Base-by-base conservation (phyloP, 768 basidiomycete species). In the Pleurotus pulmonarius region DNA sequence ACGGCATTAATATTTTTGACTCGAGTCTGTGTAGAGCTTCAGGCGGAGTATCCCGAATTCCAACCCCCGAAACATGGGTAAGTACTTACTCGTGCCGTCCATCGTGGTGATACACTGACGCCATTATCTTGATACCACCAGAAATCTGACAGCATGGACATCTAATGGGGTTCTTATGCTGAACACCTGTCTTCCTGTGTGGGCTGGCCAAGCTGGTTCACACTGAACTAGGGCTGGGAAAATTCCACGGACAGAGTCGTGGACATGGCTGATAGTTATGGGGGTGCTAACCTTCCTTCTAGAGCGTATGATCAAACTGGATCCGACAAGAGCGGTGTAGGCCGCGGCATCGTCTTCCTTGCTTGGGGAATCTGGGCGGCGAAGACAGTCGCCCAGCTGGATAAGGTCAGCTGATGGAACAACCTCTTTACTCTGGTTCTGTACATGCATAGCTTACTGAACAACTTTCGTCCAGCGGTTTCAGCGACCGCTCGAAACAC, bases 101-200 rank as follows among this genome's bases (percentile, higher is more conserved):
- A 52, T 51, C 49, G 37, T 34, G 37, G 47, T 25, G 29, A 18
- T 29, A 34, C 20, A 44, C 46, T 44, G 16, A 55, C 39, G 37
- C 55, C 48, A 44, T 49, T 29, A 59, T 34, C 49, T 43, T 38
- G 48, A 56, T 58, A 57, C 22, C 38, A 8, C 51, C 63, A 94
- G 95, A 56, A 90, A 93, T 65, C 77, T 98, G 44, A 82, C 83
- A 5, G 69, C 77, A 16, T 94, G 92, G 88, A 92, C 94, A 1
- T 75, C 83, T 58, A 86, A 87, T 56, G 95, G 95, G 49, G 94
- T 98, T 40, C 77, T 97, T 58, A 81, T 96, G 69, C 81, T 97
- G 46, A 98, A 97, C 74, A 91, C 93, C n/a, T 89, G 87, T 58
- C 78, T 98, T 48, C 96, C 95, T 2, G 95, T 97, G 39, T 81